Percentiles rank a stretch among this genome's conserved stretches.
Conservation (phyloP, 371 early-diverging fungal genomes). For the Lichtheimia corymbifera region DNA sequence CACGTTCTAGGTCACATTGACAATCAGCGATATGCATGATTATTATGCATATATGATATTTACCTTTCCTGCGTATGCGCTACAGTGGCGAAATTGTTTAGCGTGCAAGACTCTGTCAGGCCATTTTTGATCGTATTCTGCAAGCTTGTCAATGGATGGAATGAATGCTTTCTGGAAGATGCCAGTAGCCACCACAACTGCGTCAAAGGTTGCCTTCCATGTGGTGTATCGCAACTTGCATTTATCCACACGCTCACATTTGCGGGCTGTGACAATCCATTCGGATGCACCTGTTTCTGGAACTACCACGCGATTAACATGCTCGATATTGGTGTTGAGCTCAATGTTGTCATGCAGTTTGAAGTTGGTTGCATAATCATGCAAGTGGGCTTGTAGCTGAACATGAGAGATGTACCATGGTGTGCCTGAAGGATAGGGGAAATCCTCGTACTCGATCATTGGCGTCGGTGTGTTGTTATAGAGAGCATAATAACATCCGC, state of each 20-base stretch:
- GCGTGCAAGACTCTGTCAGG: constrained; percentile 34
- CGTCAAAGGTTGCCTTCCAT: constrained; percentile 42
- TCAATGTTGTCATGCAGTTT: constrained; percentile 26
- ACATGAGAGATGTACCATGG: constrained; percentile 34
- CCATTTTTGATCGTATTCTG: constrained; percentile 26
- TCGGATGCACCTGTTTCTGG: constrained; percentile 5
- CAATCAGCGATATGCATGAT: constrained; percentile 1
- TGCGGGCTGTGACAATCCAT: constrained; percentile 8
- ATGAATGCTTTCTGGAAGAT: constrained; percentile 32
- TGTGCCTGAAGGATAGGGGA: constrained; percentile 23
- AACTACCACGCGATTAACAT: constrained; percentile 14
- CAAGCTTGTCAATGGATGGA: constrained; percentile 30
- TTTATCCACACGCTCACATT: constrained; percentile 11
- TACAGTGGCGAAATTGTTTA: constrained; percentile 36
- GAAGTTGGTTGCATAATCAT: constrained; percentile 26
- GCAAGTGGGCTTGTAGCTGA: constrained; percentile 27
- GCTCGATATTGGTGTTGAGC: constrained; percentile 33
- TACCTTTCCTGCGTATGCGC: constrained; percentile 40
- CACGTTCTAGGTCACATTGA: constrained; percentile 27
- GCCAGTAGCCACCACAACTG: constrained; percentile 40
- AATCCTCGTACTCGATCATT: constrained; percentile 23
- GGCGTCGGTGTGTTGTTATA: constrained; percentile 19
- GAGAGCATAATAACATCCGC: constrained; percentile 11
- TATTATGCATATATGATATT: neutral
- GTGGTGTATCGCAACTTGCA: constrained; percentile 13